These are phyloP conservation scores for Didymella exigua DNA, from an alignment of 2,329 filamentous ascomycete species.

Conservation along the genomic window DNA sequence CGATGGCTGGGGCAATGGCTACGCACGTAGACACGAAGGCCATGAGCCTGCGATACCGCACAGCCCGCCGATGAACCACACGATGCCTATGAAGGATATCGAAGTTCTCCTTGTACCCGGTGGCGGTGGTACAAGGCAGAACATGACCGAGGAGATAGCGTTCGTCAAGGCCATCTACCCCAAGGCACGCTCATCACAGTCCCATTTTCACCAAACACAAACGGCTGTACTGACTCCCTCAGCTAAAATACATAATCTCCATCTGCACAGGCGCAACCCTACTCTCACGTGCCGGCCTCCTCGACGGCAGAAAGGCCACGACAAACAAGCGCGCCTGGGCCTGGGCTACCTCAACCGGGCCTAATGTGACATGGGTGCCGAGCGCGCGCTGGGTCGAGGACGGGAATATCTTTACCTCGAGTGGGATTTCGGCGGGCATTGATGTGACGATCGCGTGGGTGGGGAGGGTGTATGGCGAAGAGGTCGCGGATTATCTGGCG, in stretches of 20 bases:
- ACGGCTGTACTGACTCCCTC: background rate
- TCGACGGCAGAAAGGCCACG: constrained; percentile 66
- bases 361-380: constrained; percentile 60
- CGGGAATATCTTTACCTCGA: constrained; percentile 69
- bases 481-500: constrained; percentile 56
- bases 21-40: constrained; percentile 16
- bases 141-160: constrained; percentile 48
- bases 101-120: constrained; percentile 71
- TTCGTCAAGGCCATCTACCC: constrained; percentile 59
- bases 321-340: constrained; percentile 67
- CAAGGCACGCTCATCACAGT: constrained; percentile 38
- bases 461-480: constrained; percentile 59
- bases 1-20: constrained; percentile 15
- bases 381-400: constrained; percentile 66
- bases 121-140: constrained; percentile 56
- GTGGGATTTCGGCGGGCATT: constrained; percentile 67
- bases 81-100: constrained; percentile 43
- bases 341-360: constrained; percentile 54
- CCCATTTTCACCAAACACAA: background rate
- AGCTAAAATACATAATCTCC: constrained; percentile 61
- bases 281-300: constrained; percentile 62
- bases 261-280: constrained; percentile 69
- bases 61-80: constrained; percentile 10
- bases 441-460: constrained; percentile 65
- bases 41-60: background rate